Base-by-base conservation (phyloP, 2,329 filamentous ascomycete species). In the Sporothrix schenckii region DNA sequence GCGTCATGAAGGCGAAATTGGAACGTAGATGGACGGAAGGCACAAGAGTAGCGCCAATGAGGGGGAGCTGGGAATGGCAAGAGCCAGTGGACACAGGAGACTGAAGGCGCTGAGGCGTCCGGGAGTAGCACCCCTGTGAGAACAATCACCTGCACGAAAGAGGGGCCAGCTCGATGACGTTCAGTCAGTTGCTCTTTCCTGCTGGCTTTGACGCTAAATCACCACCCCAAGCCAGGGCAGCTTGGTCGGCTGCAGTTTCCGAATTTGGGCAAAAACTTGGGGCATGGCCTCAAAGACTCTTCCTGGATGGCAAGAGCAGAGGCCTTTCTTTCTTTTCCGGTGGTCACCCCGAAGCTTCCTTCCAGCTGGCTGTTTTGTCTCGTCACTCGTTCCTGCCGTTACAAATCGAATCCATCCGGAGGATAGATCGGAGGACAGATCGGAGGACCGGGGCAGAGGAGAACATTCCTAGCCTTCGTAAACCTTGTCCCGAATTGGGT, bases 131-230 rank as follows among this genome's bases (percentile, higher is more conserved):
- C 27, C 54, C 54, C 27, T 58, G 54, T 41, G 30, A 58, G 54
- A 58, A 9, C 54, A 30, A 41, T 54, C 27, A 34, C 27, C 14
- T 52, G 27, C 34, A 41, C 27, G 50, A 69, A 56, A 49, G 68
- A 66, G 68, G 68, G 68, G 68, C 60, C 44, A 49, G 14, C 24
- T 65, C 56, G 39, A 69, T 69, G 68, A 69, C 68, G 68, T 69
- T 52, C 54, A 30, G 16, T 27, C 41, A 44, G 44, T 34, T 53
- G 34, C 68, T 14, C n/a, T 54, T 54, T 65, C 50, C 58, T 41
- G 24, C 58, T 49, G 47, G 39, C 52, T 56, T 21, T 14, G 13
- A 56, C 39, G 66, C 66, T 68, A 68, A n/a, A 11, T 39, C 27
- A 30, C 27, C 11, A 34, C 50, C 21, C 30, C 52, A 61, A 24